Conservation (phyloP, 2,329 filamentous ascomycete genomes). For the Fusarium kyushuense region DNA sequence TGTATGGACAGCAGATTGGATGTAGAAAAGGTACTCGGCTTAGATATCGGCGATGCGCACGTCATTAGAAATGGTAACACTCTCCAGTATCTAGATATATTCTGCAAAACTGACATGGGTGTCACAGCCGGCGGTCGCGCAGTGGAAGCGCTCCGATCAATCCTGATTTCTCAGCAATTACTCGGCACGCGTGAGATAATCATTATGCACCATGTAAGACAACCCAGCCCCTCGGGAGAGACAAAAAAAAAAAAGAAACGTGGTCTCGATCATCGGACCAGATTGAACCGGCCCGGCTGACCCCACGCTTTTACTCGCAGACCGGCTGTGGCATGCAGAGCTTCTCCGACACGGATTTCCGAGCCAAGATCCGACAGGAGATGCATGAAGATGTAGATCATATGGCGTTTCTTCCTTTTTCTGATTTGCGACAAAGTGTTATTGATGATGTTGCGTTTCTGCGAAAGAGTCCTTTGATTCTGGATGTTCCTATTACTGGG, state of each 20-base stretch:
- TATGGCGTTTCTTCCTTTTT: slow-evolving; percentile 75
- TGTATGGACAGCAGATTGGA: slow-evolving; percentile 87
- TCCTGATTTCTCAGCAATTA: slow-evolving; percentile 83
- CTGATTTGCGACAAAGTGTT: slow-evolving; percentile 72
- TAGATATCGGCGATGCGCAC: slow-evolving; percentile 80
- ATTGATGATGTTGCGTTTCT: slow-evolving; percentile 74
- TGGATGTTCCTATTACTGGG: slow-evolving; percentile 73
- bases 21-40: slow-evolving; percentile 70
- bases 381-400: slow-evolving; percentile 63
- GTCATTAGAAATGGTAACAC: slow-evolving; percentile 74
- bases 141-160: slow-evolving; percentile 76
- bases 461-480: slow-evolving; percentile 68
- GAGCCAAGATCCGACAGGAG: slow-evolving; percentile 68
- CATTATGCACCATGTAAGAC: slow-evolving; percentile 72
- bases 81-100: not conserved
- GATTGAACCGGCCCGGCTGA: slow-evolving; percentile 34
- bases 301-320: slow-evolving; percentile 47
- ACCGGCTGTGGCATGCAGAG: slow-evolving; percentile 71
- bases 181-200: slow-evolving; percentile 81
- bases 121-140: slow-evolving; percentile 69
- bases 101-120: not conserved
- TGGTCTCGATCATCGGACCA: slow-evolving; percentile 3
- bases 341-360: slow-evolving; percentile 70
- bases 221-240: not conserved
- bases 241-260: not conserved